These are phyloP conservation scores for Aspergillus melleus DNA, from an alignment of 2,329 filamentous ascomycete species.

Conservation along the genomic window DNA sequence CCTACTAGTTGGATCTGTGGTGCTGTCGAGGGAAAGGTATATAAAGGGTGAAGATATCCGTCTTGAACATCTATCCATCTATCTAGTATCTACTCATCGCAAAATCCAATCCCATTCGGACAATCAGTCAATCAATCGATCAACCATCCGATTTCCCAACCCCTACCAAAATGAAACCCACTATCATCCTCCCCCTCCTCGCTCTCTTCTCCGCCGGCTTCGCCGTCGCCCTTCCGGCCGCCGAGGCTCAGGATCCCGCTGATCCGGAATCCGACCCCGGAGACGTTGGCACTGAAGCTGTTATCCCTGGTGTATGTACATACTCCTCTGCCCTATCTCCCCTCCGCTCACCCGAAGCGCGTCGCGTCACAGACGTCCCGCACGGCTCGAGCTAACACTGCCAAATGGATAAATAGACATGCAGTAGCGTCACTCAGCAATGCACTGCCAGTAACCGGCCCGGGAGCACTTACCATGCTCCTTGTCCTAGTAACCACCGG, in stretches of 20 bases:
- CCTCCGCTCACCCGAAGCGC: too few relatives aligned
- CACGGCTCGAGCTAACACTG: not conserved
- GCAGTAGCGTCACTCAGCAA: not conserved
- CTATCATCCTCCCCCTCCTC: not conserved
- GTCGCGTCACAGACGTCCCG: not conserved
- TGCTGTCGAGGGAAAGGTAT: too few relatives aligned
- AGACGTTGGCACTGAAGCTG: not conserved
- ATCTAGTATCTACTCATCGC: too few relatives aligned
- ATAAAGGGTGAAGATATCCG: too few relatives aligned
- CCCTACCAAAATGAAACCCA: not conserved
- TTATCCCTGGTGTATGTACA: not conserved
- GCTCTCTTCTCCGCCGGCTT: not conserved
- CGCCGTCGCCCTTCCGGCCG: not conserved
- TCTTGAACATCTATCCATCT: too few relatives aligned
- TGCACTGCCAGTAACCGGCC: not conserved
- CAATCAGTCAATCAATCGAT: too few relatives aligned
- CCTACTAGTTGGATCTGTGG: too few relatives aligned
- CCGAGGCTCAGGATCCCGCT: not conserved
- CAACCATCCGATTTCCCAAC: too few relatives aligned
- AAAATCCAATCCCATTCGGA: too few relatives aligned
- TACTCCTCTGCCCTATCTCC: not conserved
- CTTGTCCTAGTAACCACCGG: not conserved
- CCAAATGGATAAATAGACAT: not conserved
- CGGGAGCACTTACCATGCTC: not conserved
- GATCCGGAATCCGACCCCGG: not conserved